Evolutionary conservation across 108 stramenopile genomes (phyloP), one percentile per base, ranked within the genome.

Genomic region (Nitzschia palea): DNA sequence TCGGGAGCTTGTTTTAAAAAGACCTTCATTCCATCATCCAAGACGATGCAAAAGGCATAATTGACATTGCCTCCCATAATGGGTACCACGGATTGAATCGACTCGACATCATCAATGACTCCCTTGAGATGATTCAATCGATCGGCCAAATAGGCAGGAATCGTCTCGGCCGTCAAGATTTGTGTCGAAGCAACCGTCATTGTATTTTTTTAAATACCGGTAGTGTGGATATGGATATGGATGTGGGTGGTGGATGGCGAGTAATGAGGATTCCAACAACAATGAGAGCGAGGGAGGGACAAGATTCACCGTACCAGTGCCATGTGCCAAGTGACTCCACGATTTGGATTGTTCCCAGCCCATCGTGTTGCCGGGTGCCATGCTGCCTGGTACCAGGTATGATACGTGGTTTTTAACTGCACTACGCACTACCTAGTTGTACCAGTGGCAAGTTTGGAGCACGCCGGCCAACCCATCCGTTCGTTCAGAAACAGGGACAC

Each of bases 1-100:
- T 93, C 91, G 0, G 91, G 91, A 14, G 91, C 91, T 66, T 72
- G 74, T 62, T 93, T 93, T 22, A 93, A 74, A 74, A 93, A 93
- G 27, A 93, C 71, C 15, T 75, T 74, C 28, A 55, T 76, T 22
- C 66, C 74, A 27, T 69, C 55, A 33, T 54, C 48, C 26, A 76
- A 62, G 3, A 65, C 65, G 15, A 88, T 82, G 57, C 84, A 83
- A 76, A 92, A 93, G 51, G 91, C 88, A 61, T 85, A 93, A 64
- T 93, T 93, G 30, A 93, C 83, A 65, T 93, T 93, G 33, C 91
- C 91, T 9, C 91, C 91, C 35, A 65, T 47, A 64, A 93, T 93
- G 14, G 85, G 74, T 30, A 44, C 60, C 15, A 82, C 85, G n/a
- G 44, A 56, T n/a, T 83, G 36, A 34, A 76, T 62, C 2, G 50